Evolutionary conservation across 257 asterid genomes (phyloP), one percentile per base, ranked within the genome.

Genomic region (Forsythia viridissima): DNA sequence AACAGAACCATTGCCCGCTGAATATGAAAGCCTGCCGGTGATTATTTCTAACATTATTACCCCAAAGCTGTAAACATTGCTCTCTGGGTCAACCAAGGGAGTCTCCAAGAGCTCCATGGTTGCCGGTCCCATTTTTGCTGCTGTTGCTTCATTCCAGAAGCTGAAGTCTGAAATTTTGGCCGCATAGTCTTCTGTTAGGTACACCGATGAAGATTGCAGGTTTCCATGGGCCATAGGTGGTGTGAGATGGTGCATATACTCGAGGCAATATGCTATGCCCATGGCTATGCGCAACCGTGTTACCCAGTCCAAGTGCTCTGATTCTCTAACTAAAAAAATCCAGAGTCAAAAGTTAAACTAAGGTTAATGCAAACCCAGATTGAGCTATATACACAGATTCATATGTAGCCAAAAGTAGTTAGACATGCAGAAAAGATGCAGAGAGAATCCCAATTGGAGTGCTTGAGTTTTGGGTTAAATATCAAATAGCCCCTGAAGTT

Each of bases 131-230:
- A n/a, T 30, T 63, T 63, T 63, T 85, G 83, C 70, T 91, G 81
- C 65, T 68, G 88, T 44, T 51, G 88, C 82, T 40, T 93, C 96
- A 20, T 85, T 76, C 98, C 97, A 93, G 84, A 96, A 93, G 68
- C 85, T 70, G 12, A 68, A 36, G 76, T 93, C 98, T 11, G 77
- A 84, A 57, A 96, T 97, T 87, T 96, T 96, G 75, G 99, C 97
- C 43, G 98, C 98, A 87, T 91, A 96, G 83, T 96, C 99, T 69
- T 96, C 98, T n/a, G 99, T 92, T 72, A 96, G 71, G 70, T 77
- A 84, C 81, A 96, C 83, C 36, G 86, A 83, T 59, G 82, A 80
- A 52, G 97, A 89, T 59, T 73, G 87, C 84, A 93, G 75, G 88
- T 84, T 83, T 82, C 86, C 71, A 81, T 85, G 95, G 2, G 90